Evolutionary conservation across 2,329 filamentous ascomycete species (phyloP).

Genomic region (Phaeosphaeriaceae sp.): DNA sequence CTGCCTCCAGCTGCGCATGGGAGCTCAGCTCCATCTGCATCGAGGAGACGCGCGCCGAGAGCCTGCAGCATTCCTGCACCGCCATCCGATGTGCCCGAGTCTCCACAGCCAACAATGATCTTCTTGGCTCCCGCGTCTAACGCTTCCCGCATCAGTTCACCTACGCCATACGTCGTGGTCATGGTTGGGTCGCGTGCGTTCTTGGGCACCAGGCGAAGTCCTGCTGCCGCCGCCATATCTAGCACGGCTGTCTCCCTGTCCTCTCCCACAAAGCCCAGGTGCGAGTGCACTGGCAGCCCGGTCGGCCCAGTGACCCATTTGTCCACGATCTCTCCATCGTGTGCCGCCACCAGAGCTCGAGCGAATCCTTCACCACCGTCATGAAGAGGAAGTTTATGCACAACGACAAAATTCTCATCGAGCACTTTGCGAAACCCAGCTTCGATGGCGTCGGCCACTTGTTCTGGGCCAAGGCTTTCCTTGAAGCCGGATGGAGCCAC

Average conservation of each 20-base stretch:
- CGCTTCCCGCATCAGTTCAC: conserved; percentile 56
- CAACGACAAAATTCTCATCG: conserved; percentile 44
- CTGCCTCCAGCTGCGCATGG: conserved; percentile 52
- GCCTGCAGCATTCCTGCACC: conserved; percentile 63
- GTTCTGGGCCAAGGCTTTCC: conserved; percentile 58
- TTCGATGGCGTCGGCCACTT: conserved; percentile 61
- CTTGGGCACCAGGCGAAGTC: conserved; percentile 58
- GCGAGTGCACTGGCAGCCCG: conserved; percentile 51
- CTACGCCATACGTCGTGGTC: conserved; percentile 62
- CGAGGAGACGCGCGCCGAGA: conserved; percentile 56
- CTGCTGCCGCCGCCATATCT: conserved; percentile 63
- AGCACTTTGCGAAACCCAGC: conserved; percentile 55
- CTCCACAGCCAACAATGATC: conserved; percentile 61
- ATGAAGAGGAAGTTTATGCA: conserved; percentile 59
- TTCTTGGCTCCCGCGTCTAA: conserved; percentile 55
- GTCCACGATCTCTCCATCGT: conserved; percentile 49
- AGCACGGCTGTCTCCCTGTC: conserved; percentile 54
- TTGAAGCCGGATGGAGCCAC: conserved; percentile 64
- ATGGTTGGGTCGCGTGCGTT: conserved; percentile 54
- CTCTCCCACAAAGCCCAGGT: conserved; percentile 55
- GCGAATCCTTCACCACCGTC: conserved; percentile 63
- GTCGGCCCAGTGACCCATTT: conserved; percentile 56
- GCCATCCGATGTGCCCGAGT: conserved; percentile 62
- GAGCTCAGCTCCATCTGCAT: conserved; percentile 47
- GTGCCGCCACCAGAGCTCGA: conserved; percentile 54